phyloP scores from a whole-genome alignment of 2,329 filamentous ascomycete species.

The Endoconidiophora laricicola region DNA sequence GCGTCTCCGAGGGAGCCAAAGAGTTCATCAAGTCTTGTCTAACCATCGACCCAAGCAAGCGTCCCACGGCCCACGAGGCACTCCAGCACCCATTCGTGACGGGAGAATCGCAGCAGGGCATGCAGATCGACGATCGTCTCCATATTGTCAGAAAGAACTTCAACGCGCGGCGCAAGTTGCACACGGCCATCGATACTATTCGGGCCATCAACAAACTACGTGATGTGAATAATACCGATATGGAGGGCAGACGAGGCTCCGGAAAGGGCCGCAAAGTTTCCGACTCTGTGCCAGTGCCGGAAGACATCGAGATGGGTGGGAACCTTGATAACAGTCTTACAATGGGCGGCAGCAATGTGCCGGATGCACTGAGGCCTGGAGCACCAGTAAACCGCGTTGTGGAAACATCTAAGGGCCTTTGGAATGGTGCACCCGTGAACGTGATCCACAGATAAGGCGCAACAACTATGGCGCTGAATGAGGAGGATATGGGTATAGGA shows the following conservation, averaged over 20 bases:
- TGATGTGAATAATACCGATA: slow-evolving; percentile 43
- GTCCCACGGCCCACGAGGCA: slow-evolving; percentile 80
- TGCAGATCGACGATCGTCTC: slow-evolving; percentile 43
- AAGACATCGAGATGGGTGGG: slow-evolving; percentile 12
- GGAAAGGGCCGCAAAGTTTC: not conserved
- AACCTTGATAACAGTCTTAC: slow-evolving; percentile 4
- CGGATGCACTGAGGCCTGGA: slow-evolving; percentile 37
- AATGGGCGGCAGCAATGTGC: slow-evolving; percentile 24
- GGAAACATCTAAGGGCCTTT: slow-evolving; percentile 49
- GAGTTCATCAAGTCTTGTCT: slow-evolving; percentile 87
- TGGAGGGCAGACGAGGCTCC: slow-evolving; percentile 31
- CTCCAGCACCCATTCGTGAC: slow-evolving; percentile 50
- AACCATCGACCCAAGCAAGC: slow-evolving; percentile 70
- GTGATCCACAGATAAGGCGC: not conserved
- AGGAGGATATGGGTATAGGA: too few relatives aligned
- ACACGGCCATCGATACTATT: slow-evolving; percentile 55
- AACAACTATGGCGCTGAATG: too few relatives aligned
- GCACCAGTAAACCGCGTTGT: slow-evolving; percentile 38
- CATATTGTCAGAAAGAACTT: slow-evolving; percentile 61
- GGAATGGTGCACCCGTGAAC: slow-evolving; percentile 25
- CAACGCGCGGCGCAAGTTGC: slow-evolving; percentile 50
- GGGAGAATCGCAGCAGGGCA: slow-evolving; percentile 31
- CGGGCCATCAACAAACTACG: slow-evolving; percentile 55
- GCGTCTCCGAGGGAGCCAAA: slow-evolving; percentile 69
- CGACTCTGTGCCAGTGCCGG: slow-evolving; percentile 7